Evolutionary conservation across 2,329 filamentous ascomycete genomes (phyloP).

Genomic region (Cladophialophora chaetospira): DNA sequence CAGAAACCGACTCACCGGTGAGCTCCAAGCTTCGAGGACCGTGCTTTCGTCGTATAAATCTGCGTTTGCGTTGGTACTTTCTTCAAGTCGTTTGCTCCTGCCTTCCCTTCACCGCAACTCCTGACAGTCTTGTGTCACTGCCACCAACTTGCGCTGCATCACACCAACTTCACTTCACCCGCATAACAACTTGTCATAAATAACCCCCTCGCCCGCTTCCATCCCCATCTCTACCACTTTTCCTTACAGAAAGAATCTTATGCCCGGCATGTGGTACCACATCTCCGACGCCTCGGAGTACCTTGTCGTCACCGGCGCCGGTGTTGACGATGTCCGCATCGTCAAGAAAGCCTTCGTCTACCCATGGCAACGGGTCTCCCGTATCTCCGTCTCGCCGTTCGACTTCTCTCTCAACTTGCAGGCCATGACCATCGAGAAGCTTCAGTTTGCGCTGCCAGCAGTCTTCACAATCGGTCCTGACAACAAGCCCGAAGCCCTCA

Average conservation of each 20-base stretch:
- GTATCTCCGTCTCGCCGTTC: conserved; percentile 53
- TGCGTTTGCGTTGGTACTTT: not conserved
- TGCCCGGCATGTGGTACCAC: conserved; percentile 55
- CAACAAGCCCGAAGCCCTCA: conserved; percentile 68
- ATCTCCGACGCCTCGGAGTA: conserved; percentile 78
- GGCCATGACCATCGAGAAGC: conserved; percentile 87
- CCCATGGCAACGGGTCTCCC: conserved; percentile 64
- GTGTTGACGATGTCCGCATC: conserved; percentile 72
- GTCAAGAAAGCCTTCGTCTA: conserved; percentile 74
- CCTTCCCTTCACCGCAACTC: not conserved
- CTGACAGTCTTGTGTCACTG: not conserved
- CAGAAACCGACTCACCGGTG: not conserved
- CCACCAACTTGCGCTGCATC: too few relatives aligned
- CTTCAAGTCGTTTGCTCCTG: not conserved
- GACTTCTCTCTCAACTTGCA: conserved; percentile 82
- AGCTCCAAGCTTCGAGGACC: not conserved
- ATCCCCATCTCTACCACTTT: not conserved
- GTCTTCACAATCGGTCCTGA: conserved; percentile 85
- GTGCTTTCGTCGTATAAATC: not conserved
- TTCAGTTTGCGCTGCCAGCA: conserved; percentile 78
- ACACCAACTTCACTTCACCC: too few relatives aligned
- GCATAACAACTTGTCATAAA: not conserved
- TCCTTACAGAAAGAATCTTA: not conserved
- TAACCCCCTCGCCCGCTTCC: not conserved
- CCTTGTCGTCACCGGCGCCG: conserved; percentile 81